These are phyloP conservation scores for Murraya paniculata DNA, from an alignment of 345 rosid genomes.

Conservation along the genomic window DNA sequence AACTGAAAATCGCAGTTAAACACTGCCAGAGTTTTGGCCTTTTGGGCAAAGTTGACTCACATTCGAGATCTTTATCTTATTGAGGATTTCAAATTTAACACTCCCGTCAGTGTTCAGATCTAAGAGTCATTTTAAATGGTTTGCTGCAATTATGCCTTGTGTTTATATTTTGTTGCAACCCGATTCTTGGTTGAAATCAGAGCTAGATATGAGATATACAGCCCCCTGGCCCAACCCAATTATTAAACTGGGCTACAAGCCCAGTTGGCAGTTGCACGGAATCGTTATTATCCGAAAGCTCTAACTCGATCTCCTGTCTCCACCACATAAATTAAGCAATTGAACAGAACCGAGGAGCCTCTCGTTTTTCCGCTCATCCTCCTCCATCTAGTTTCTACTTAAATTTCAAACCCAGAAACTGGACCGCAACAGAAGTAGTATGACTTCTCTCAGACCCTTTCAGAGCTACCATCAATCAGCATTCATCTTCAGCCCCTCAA, in stretches of 20 bases:
- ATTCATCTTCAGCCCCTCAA: slow-evolving; percentile 12
- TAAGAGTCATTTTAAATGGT: neutral
- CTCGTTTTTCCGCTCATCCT: neutral
- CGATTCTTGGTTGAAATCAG: too few relatives aligned
- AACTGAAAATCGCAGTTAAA: neutral
- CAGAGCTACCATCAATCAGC: slow-evolving; percentile 22
- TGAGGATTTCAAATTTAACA: neutral
- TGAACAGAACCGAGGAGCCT: slow-evolving; percentile 4
- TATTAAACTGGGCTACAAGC: too few relatives aligned
- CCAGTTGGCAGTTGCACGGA: too few relatives aligned
- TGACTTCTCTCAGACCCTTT: slow-evolving; percentile 26
- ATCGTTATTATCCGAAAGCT: neutral
- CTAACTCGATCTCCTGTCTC: slow-evolving; percentile 16
- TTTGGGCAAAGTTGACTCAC: neutral
- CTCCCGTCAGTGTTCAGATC: neutral
- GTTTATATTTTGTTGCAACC: too few relatives aligned
- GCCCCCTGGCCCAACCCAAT: too few relatives aligned
- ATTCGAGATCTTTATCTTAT: neutral
- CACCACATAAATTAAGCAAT: slow-evolving; percentile 22
- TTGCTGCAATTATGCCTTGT: too few relatives aligned
- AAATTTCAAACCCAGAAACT: neutral
- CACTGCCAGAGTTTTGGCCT: neutral
- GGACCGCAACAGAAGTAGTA: neutral
- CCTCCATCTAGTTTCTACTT: neutral
- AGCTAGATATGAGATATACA: too few relatives aligned